A percentile compares a stretch with the other conserved stretches of the same genome.
Conservation (phyloP, 2,329 filamentous ascomycete species). For the Camillea tinctor region DNA sequence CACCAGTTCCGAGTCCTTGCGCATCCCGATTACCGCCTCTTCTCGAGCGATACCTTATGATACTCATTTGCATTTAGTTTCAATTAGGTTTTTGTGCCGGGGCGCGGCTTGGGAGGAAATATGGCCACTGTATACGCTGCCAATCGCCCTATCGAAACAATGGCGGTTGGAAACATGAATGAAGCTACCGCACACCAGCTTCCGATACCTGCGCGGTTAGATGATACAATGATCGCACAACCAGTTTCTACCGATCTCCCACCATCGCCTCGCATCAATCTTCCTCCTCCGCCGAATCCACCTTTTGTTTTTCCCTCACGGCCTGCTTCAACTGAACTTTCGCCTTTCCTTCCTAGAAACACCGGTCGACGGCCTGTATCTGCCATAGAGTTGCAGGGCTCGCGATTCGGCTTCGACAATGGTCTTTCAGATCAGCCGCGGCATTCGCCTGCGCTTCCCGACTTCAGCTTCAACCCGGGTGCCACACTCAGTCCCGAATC, state of each 20-base stretch:
- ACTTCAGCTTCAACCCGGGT: slow-evolving; percentile 37
- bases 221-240: slow-evolving; percentile 25
- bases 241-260: slow-evolving; percentile 30
- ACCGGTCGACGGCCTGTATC: slow-evolving; percentile 53
- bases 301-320: slow-evolving; percentile 62
- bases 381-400: slow-evolving; percentile 41
- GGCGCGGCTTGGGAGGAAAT: slow-evolving; percentile 32
- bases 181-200: slow-evolving; percentile 24
- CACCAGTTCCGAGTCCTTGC: slow-evolving; percentile 12
- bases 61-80: slow-evolving; percentile 25
- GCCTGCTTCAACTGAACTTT: slow-evolving; percentile 46
- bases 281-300: slow-evolving; percentile 60
- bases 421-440: slow-evolving; percentile 14
- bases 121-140: slow-evolving; percentile 37
- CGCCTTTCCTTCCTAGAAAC: slow-evolving; percentile 44
- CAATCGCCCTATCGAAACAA: slow-evolving; percentile 34
- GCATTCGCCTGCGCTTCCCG: slow-evolving; percentile 29
- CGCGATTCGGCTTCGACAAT: slow-evolving; percentile 17
- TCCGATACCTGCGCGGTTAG: slow-evolving; percentile 29
- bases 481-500: slow-evolving; percentile 27
- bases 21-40: slow-evolving; percentile 10
- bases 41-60: slow-evolving; percentile 26
- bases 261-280: slow-evolving; percentile 35
- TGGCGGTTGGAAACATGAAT: slow-evolving; percentile 20
- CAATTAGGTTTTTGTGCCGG: slow-evolving; percentile 30